Evolutionary conservation across 2,329 filamentous ascomycete species (phyloP), one percentile per base, ranked within the genome.

Genomic region (Hypomyces rosellus): DNA sequence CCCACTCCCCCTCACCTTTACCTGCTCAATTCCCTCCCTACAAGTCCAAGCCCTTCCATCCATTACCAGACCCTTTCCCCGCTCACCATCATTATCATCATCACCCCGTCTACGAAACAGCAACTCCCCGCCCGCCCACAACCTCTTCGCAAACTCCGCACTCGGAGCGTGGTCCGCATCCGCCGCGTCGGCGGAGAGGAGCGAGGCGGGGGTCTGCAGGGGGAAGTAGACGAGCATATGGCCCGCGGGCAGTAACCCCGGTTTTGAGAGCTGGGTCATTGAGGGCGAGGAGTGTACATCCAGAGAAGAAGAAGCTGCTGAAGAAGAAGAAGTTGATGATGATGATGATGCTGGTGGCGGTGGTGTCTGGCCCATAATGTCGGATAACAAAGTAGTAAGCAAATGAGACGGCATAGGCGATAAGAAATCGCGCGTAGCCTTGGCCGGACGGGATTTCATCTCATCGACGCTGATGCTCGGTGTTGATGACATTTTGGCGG

Each of bases 211-310:
- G 15, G 85, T 72, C 55, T 82, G 79, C 11, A 86, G 79, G 52
- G 90, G 89, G 70, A 96, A 96, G 72, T 95, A 95, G 56, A 92
- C 82, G 34, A 96, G 76, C 66, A 96, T 90, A 65, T 95, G 85
- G 34, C 85, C 87, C 30, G 80, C 75, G 0, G 85, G 82, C 6
- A 86, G 69, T 3, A 30, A 7, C 5, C n/a, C n/a, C 11, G 13
- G 18, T 2, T 15, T 16, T 9, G 9, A 45, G 18, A 8, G 16
- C 13, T 8, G 42, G 25, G 34, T 12, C n/a, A 9, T 14, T 4
- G 41, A 22, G 41, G 41, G 41, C 30, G 48, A 38, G 3, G 50
- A 49, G 6, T 18, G 3, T 12, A 18, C 4, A 11, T 38, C 36
- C 14, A 5, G 55, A 44, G 9, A 45, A 30, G 44, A 6, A 8